phyloP scores from a whole-genome alignment of 371 early-diverging fungal species.

The Mucor lusitanicus region DNA sequence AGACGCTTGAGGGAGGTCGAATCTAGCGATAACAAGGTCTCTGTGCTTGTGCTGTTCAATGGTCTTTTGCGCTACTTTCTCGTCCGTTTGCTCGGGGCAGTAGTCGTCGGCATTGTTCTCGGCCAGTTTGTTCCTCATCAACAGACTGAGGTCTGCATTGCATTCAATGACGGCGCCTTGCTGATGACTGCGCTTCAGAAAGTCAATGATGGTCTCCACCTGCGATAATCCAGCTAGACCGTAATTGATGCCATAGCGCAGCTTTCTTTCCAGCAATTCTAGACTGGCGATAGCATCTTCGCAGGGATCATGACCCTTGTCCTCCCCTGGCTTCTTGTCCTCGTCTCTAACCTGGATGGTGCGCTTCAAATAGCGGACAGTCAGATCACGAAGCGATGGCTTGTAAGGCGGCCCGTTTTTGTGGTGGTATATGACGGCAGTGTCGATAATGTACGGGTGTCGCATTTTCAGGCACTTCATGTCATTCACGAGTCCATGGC shows the following conservation, averaged over 20 bases:
- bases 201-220: constrained; percentile 25
- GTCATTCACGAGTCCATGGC: constrained; percentile 80
- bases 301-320: constrained; percentile 65
- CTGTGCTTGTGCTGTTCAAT: constrained; percentile 20
- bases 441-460: constrained; percentile 73
- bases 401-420: constrained; percentile 58
- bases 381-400: constrained; percentile 56
- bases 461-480: constrained; percentile 60
- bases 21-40: constrained; percentile 18
- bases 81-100: constrained; percentile 14
- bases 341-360: constrained; percentile 50
- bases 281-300: constrained; percentile 75
- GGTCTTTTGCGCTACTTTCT: constrained; percentile 16
- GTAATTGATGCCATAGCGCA: constrained; percentile 38
- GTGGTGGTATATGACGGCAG: constrained; percentile 64
- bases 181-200: constrained; percentile 12
- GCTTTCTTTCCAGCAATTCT: constrained; percentile 59
- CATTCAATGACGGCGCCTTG: constrained; percentile 20
- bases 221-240: constrained; percentile 24
- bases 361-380: constrained; percentile 56
- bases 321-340: constrained; percentile 18
- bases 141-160: constrained; percentile 7
- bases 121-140: constrained; percentile 12
- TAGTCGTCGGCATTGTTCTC: constrained; percentile 16
- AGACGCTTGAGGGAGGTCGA: constrained; percentile 17